A percentile compares a stretch with the other conserved stretches of the same genome.
Conservation (phyloP, 2,329 filamentous ascomycete genomes). For the Calonectria ilicicola region DNA sequence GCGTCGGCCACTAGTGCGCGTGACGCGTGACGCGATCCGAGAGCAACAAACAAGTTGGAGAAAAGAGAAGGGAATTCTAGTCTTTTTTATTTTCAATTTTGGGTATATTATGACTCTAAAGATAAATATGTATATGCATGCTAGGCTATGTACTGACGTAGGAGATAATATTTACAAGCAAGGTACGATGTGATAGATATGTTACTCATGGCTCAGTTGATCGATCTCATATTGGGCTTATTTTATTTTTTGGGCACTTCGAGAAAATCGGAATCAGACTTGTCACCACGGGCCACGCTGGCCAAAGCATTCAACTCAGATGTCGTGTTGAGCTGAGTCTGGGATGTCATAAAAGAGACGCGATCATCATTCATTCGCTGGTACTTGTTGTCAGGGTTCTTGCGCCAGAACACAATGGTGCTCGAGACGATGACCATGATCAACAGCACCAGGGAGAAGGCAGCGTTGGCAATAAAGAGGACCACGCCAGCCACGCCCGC, state of each 20-base stretch:
- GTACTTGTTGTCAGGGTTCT: background rate
- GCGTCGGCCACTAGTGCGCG: no score
- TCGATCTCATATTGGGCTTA: no score
- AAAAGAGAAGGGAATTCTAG: no score
- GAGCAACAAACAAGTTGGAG: no score
- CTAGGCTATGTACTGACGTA: no score
- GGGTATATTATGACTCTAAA: no score
- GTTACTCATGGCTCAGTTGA: no score
- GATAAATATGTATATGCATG: no score
- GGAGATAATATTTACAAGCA: no score
- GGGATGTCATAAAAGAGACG: conserved; percentile 97
- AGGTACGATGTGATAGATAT: no score
- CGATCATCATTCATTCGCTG: conserved; percentile 89
- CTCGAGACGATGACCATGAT: conserved; percentile 77
- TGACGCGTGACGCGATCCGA: no score
- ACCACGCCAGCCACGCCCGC: conserved; percentile 89
- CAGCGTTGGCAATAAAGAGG: conserved; percentile 88
- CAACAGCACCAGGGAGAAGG: conserved; percentile 84
- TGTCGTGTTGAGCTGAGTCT: conserved; percentile 81
- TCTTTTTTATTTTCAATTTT: no score
- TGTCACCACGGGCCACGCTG: conserved; percentile 86
- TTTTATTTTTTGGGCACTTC: background rate
- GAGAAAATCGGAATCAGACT: background rate
- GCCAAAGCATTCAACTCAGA: conserved; percentile 89
- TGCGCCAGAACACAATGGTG: conserved; percentile 74